phyloP scores from a whole-genome alignment of 176 grass and related monocot genomes.

The Cenchrus americanus region DNA sequence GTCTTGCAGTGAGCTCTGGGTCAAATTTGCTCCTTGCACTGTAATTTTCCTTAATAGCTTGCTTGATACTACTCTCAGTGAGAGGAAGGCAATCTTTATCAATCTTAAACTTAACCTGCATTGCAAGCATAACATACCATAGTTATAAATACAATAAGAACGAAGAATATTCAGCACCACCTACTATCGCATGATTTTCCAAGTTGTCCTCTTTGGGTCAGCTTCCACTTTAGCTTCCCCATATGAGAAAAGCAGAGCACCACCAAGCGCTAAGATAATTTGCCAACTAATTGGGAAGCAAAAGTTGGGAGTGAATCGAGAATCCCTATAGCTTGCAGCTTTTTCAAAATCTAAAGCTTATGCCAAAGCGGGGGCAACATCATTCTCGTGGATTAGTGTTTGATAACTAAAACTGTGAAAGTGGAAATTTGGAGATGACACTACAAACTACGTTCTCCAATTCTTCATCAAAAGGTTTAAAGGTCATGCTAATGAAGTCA shows the following conservation, averaged over 20 bases:
- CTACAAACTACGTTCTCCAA: background rate
- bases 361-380: background rate
- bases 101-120: slow-evolving; percentile 74
- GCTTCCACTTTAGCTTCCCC: background rate
- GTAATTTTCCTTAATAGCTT: slow-evolving; percentile 81
- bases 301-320: background rate
- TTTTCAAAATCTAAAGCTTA: slow-evolving; percentile 14
- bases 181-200: slow-evolving; percentile 8
- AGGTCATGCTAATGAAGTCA: background rate
- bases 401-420: background rate
- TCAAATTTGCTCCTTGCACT: slow-evolving; percentile 59
- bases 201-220: background rate
- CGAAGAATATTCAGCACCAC: slow-evolving; percentile 11
- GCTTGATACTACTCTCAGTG: slow-evolving; percentile 63
- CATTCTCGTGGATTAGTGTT: background rate
- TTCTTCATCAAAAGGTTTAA: background rate
- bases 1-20: slow-evolving; percentile 61
- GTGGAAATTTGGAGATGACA: background rate
- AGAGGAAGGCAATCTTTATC: slow-evolving; percentile 70
- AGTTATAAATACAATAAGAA: slow-evolving; percentile 20
- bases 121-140: background rate
- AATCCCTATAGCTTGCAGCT: background rate
- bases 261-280: background rate
- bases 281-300: background rate
- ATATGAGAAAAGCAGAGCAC: background rate